Base-by-base conservation (phyloP, 1,284 basidiomycete genomes). In the Wolfiporia cocos region DNA sequence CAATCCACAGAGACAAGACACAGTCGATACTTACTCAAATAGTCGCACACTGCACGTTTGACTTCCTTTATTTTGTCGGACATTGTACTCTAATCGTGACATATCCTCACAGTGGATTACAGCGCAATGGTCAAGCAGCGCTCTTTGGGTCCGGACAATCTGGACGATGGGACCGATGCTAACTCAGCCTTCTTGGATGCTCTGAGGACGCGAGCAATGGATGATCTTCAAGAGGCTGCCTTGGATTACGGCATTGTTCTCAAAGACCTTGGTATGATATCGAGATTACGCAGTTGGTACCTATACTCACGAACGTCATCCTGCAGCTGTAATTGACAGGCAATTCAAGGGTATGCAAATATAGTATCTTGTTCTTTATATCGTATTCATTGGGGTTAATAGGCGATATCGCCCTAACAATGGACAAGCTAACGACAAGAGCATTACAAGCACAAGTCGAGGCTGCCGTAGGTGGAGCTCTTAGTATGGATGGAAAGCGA, bases 21-120 rank as follows among this genome's bases (percentile, higher is more conserved):
- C 86, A 89, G 58, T 86, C 82, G 1, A 88, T 89, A 47, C 62
- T 89, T 37, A 89, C 86, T 0, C 86, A 89, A 60, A 87, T 89
- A 31, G 82, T 89, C 18, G 79, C 84, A 3, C 86, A 87, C 57
- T 64, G 79, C 59, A 66, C 72, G 65, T 15, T 19, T 32, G 1
- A 18, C 15, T 19, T 0, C 11, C 11, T 6, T 30, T 4, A 21
- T 24, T 11, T 12, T 7, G 63, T 69, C 58, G 56, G 32, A 4
- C 19, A 2, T 9, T n/a, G n/a, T 31, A 1, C 3, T 15, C 12
- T 1, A 32, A 10, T 18, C 15, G 46, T 21, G 23, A 18, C 12
- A 28, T 26, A 11, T 23, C 6, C 14, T 5, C 15, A 1, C 29
- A 69, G 67, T 72, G 37, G 74, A 78, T 52, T 78, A 77, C 50